Base-by-base conservation (phyloP, 345 rosid genomes). In the Diplotaxis tenuifolia region DNA sequence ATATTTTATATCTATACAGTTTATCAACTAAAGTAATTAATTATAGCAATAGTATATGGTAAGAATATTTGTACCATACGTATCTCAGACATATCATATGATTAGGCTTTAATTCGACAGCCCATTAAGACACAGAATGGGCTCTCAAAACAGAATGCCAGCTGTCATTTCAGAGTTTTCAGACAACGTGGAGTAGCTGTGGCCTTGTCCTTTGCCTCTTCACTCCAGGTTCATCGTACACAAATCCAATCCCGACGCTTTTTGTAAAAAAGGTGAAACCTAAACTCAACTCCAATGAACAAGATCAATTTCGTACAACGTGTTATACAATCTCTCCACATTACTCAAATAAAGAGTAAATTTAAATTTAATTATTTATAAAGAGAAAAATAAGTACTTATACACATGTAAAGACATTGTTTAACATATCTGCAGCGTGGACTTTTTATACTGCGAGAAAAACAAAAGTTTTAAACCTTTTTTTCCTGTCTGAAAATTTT, bases 361-460 rank as follows among this genome's bases (percentile, higher is more conserved):
- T 32, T 8, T 52, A 38, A 56, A 28, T 20, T 31, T 58, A 73
- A 21, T 16, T 38, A 25, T 34, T 32, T 61, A 16, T n/a, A 32
- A 20, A 23, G 3, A 23, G 25, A 23, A 3, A 23, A 23, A 23
- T 23, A 4, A 57, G 36, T 6, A 58, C 2, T 45, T 47, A 2
- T 20, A 40, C 49, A 29, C 7, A 66, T 1, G 19, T 15, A 22
- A 18, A 42, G 20, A 22, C n/a, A 19, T 64, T 11, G 16, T 49
- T 22, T 45, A 9, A 23, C 62, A 70, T 63, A 70, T 56, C 64
- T 76, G 67, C 80, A 76, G 50, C 79, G 79, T 76, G 75, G 79
- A 76, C 79, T 76, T 76, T 64, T 7, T 16, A 53, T 53, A 75
- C 40, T 61, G 52, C 36, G 14, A 68, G 52, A 36, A 69, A 53